Evolutionary conservation across 345 rosid genomes (phyloP).

Genomic region (Euphorbia peplus): DNA sequence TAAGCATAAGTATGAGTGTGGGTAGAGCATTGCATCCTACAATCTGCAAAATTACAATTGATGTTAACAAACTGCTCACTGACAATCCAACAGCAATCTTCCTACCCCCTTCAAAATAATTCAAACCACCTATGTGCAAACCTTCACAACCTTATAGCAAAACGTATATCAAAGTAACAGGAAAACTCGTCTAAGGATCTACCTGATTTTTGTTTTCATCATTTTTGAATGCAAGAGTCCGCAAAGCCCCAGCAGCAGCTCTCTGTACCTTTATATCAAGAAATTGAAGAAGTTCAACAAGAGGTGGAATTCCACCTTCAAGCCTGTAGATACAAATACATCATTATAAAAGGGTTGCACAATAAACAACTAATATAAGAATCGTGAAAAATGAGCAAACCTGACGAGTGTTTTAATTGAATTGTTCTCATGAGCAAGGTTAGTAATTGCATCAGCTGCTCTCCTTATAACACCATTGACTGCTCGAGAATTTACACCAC

Average conservation of each 20-base stretch:
- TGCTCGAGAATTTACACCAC: slow-evolving; percentile 21
- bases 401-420: slow-evolving; percentile 59
- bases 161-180: background rate
- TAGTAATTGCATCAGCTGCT: slow-evolving; percentile 75
- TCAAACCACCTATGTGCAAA: background rate
- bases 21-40: slow-evolving; percentile 64
- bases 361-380: background rate
- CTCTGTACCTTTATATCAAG: slow-evolving; percentile 62
- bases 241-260: slow-evolving; percentile 78
- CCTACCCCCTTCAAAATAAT: background rate
- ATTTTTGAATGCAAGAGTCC: slow-evolving; percentile 68
- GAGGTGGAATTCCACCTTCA: slow-evolving; percentile 71
- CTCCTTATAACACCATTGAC: slow-evolving; percentile 49
- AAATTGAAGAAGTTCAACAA: slow-evolving; percentile 59
- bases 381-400: slow-evolving; percentile 22
- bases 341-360: slow-evolving; percentile 7
- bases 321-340: slow-evolving; percentile 32
- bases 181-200: slow-evolving; percentile 8
- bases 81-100: background rate
- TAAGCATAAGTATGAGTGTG: slow-evolving; percentile 62
- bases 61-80: slow-evolving; percentile 10
- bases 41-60: slow-evolving; percentile 48
- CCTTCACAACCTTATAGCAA: background rate
- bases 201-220: slow-evolving; percentile 73
- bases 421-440: slow-evolving; percentile 72